These are phyloP conservation scores for Aspergillus melleus DNA, from an alignment of 2,329 filamentous ascomycete genomes.

Conservation along the genomic window DNA sequence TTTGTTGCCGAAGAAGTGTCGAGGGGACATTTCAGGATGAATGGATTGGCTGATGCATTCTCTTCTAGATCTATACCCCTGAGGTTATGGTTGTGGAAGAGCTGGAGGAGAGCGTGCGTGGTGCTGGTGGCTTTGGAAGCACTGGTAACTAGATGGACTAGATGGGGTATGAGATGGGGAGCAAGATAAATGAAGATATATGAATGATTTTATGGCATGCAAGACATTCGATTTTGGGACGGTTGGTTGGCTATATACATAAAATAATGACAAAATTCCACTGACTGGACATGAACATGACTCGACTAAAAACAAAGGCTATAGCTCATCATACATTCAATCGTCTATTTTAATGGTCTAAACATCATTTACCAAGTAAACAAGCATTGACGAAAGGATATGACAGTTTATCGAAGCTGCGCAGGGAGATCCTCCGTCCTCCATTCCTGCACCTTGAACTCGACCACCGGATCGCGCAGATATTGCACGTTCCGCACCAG, in stretches of 20 bases:
- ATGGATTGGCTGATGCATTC: neutral
- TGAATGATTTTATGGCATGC: constrained; percentile 1
- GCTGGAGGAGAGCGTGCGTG: constrained; percentile 85
- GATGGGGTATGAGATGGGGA: neutral
- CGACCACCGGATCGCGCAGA: constrained; percentile 64
- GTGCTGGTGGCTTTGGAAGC: constrained; percentile 88
- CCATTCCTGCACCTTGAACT: constrained; percentile 59
- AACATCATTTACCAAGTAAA: neutral
- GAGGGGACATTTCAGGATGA: no score
- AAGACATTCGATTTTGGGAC: neutral
- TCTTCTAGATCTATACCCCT: constrained; percentile 74
- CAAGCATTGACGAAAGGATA: neutral
- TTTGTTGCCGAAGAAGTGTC: no score
- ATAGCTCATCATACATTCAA: neutral
- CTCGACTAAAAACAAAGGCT: neutral
- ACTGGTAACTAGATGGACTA: constrained; percentile 57
- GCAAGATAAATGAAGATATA: neutral
- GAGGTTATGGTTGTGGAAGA: constrained; percentile 86
- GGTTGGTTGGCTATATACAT: neutral
- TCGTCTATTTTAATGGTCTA: neutral
- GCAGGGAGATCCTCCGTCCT: constrained; percentile 27
- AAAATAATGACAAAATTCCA: neutral
- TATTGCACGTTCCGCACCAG: constrained; percentile 73
- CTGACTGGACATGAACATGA: neutral
- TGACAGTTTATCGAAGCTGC: constrained; percentile 17